Evolutionary conservation across 176 grass and related monocot species (phyloP).

Genomic region (Avena sativa): DNA sequence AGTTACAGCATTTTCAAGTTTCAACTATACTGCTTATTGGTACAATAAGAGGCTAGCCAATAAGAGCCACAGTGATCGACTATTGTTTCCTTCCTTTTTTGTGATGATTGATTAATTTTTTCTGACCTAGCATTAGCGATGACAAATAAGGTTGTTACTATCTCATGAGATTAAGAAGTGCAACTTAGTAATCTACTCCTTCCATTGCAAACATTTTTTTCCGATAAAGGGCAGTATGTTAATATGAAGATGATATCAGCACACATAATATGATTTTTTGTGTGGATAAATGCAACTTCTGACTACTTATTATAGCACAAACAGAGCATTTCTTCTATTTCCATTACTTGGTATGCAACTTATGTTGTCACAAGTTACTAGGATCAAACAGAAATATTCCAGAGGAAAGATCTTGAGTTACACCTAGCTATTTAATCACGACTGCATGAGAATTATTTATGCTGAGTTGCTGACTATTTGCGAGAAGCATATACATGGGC

Average conservation of each 20-base stretch:
- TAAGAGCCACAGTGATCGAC: background rate
- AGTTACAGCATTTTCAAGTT: background rate
- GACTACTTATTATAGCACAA: background rate
- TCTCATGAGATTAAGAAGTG: background rate
- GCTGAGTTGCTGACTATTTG: background rate
- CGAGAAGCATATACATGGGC: background rate
- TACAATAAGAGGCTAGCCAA: background rate
- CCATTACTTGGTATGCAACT: background rate
- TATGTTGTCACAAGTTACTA: conserved; percentile 1
- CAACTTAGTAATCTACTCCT: background rate
- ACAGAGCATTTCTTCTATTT: background rate
- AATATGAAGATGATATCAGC: too few species aligned
- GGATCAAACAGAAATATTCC: background rate
- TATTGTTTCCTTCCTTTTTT: background rate
- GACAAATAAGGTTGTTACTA: background rate
- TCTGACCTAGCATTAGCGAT: conserved; percentile 10
- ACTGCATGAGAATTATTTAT: conserved; percentile 22
- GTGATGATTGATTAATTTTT: background rate
- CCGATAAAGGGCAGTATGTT: too few species aligned
- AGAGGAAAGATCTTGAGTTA: background rate
- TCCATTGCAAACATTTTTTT: background rate
- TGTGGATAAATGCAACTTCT: background rate
- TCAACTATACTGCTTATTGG: background rate
- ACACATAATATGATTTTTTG: background rate
- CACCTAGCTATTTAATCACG: background rate